phyloP scores from a whole-genome alignment of 2,329 filamentous ascomycete species.

The Lasiodiplodia hormozganensis region DNA sequence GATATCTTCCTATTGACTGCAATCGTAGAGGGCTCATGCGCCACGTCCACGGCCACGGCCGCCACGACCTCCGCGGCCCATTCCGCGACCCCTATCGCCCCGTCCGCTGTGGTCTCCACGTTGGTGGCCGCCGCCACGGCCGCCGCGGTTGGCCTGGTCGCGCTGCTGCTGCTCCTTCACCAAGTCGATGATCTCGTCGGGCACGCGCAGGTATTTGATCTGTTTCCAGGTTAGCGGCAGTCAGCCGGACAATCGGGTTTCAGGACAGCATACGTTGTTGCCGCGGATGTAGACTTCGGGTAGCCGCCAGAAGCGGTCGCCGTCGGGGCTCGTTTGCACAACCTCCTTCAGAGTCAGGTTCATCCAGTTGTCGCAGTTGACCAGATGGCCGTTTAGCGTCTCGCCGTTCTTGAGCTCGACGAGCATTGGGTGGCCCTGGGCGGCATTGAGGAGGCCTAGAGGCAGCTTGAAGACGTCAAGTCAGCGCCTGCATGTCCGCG shows the following conservation, averaged over 20 bases:
- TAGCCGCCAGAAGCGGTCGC: conserved; percentile 90
- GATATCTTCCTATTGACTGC: neutral
- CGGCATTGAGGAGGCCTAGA: conserved; percentile 85
- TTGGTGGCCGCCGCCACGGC: conserved; percentile 68
- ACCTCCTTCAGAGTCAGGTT: conserved; percentile 97
- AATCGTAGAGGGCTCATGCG: conserved; percentile 8
- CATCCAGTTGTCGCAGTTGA: conserved; percentile 99
- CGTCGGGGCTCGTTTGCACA: conserved; percentile 93
- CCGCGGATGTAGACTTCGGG: conserved; percentile 96
- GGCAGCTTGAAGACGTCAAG: conserved; percentile 58
- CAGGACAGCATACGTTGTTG: conserved; percentile 77
- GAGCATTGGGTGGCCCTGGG: conserved; percentile 97
- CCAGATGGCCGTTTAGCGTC: conserved; percentile 93
- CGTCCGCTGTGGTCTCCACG: conserved; percentile 62
- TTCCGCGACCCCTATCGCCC: conserved; percentile 49
- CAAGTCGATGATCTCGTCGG: conserved; percentile 93
- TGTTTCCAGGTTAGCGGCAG: conserved; percentile 48
- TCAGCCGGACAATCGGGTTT: neutral
- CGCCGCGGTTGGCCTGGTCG: conserved; percentile 65
- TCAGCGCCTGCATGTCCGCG: conserved; percentile 37
- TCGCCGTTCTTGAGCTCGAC: conserved; percentile 98
- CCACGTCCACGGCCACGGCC: conserved; percentile 60
- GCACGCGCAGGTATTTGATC: conserved; percentile 98
- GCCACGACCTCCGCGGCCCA: conserved; percentile 61
- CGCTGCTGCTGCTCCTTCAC: conserved; percentile 91